Base-by-base conservation (phyloP, 2,329 filamentous ascomycete genomes). In the Diaporthe vaccinii region DNA sequence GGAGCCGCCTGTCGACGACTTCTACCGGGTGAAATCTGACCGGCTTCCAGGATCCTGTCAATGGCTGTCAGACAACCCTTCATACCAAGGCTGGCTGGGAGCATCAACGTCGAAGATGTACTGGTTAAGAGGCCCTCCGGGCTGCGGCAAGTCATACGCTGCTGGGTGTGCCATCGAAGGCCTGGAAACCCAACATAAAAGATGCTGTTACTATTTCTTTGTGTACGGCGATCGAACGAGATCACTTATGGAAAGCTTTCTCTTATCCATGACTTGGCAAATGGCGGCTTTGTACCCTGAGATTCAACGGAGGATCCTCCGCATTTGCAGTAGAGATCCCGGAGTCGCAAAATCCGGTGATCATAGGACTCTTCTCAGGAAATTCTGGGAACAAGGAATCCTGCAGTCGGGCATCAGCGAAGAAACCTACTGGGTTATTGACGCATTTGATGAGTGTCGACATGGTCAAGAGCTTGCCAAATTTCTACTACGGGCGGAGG, bases 171-270 rank as follows among this genome's bases (percentile, higher is more conserved):
- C 14, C n/a, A 15, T 61, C 3, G 58, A 61, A 6, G 22, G 14
- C 1, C 36, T 61, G 20, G 36, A 61, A 8, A 41, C 6, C 5
- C 14, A 8, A 12, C 20, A 59, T 0, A 61, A 61, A 28, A 61
- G 58, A 61, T 41, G 36, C 3, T 61, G 58, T 28, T 61, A 61
- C 9, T 61, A 41, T 39, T 61, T 61, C 34, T 61, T 61, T 6
- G 22, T 28, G 0, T n/a, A 61, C 58, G 36, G 58, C 22, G 36
- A 61, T 41, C 10, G 36, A 61, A 39, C 58, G 4, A 61, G 14
- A 9, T 61, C 34, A 8, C 28, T 3, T 3, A 61, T 61, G 58
- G 58, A 61, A 9, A 4, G 4, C n/a, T 61, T 61, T 25, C 58
- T 61, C 17, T 12, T 61, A 1, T 61, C 58, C 1, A 61, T 41